Base-by-base conservation (phyloP, 2,329 filamentous ascomycete species). In the Cordyceps javanica region DNA sequence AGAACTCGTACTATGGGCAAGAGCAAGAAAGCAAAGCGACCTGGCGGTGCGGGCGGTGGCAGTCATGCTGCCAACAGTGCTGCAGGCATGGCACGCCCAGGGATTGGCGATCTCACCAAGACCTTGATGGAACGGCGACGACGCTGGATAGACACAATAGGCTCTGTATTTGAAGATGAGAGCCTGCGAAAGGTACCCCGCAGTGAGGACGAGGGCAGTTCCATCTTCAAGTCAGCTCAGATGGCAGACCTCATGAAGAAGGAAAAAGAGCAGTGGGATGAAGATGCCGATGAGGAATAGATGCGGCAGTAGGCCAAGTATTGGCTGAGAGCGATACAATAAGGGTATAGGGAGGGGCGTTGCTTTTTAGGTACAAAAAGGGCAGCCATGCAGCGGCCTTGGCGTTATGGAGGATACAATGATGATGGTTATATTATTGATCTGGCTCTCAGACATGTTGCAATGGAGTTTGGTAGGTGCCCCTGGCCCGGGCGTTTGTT, bases 1-100 rank as follows among this genome's bases (percentile, higher is more conserved):
- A 89, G 94, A 25, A 97, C 93, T 28, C 86, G 94, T 48, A 96
- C 91, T 0, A 88, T 97, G 74, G 90, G 92, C 70, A 95, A 97
- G 76, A 91, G 86, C 72, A 95, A 95, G 72, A 96, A 96, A 75
- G 87, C 91, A 58, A 93, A 95, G 69, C 78, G 87, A 5, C 86
- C 85, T 2, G 89, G 89, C 45, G 90, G 88, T 55, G 86, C 88
- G 2, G 87, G 87, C 25, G 89, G 87, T 60, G 88, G 87, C 46
- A 86, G 82, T 66, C 82, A 90, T 73, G 67, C 77, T 62, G 72
- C 78, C n/a, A 81, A 81, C n/a, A 78, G 78, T 34, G 55, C 55
- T 14, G 55, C 55, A 16, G 85, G 82, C 30, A 86, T 83, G 70
- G 86, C 86, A 9, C 79, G 86, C n/a, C 85, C 88, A 2, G 88